Base-by-base conservation (phyloP, 768 basidiomycete genomes). In the Podaxis mareebaensis region DNA sequence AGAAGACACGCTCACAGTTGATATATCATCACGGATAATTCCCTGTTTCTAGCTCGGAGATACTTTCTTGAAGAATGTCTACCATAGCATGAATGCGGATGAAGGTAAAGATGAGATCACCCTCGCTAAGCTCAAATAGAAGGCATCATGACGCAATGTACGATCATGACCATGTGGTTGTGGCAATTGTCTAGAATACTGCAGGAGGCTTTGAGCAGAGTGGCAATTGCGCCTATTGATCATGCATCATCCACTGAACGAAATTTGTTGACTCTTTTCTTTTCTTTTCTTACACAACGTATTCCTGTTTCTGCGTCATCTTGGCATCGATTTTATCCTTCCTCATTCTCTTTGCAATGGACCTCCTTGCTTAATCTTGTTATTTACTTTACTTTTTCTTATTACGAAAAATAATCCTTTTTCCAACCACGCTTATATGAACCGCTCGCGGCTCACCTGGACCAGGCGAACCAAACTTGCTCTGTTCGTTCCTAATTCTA, bases 11-110 rank as follows among this genome's bases (percentile, higher is more conserved):
- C 51, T 39, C 17, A 54, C n/a, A 10, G 44, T 30, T 20, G 36
- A 30, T 20, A n/a, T 20, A 36, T 54, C 30, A 17, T 4, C 6
- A 17, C 12, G 53, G 28, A 53, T 20, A 7, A 13, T 51, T 20
- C 17, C 49, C 12, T 15, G 17, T 53, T 42, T 49, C 5, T 20
- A 78, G 75, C 69, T 79, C 15, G 78, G 79, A 7, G 76, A 78
- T 61, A 74, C 75, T n/a, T 80, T 80, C 67, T 66, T 80, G 63
- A 80, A 79, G 66, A 75, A 77, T 46, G 76, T 78, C 33, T 79
- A 79, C 58, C 74, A 78, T 59, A 75, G 75, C 60, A 77, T 75
- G 48, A 70, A 79, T 61, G 73, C 63, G 17, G 60, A 61, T 33
- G 52, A 61, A 33, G 71, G 64, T n/a, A 73, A 66, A 20, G 69